Evolutionary conservation across 2,329 filamentous ascomycete species (phyloP), one percentile per base, ranked within the genome.

Genomic region (Aureobasidium namibiae): DNA sequence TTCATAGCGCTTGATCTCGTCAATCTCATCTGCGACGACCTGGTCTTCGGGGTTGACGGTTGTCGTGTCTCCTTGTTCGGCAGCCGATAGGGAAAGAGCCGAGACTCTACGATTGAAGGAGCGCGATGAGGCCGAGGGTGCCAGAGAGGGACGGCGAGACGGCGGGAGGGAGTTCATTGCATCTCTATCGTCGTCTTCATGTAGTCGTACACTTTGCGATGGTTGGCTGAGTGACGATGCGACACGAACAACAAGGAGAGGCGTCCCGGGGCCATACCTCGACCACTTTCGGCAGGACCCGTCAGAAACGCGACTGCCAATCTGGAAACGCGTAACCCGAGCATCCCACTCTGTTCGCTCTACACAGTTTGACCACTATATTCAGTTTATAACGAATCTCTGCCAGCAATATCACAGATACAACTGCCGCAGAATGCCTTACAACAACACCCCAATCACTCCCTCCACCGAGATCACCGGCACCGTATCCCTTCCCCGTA

Each of bases 1-100:
- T 82, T 84, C 94, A 76, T 99, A 99, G 76, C 92, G 84, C 76
- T 96, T 96, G 72, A 99, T 97, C 78, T 96, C 88, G 26, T 89
- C 92, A 70, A 99, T 96, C 76, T 99, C 94, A 70, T 97, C 92
- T 62, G 91, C 88, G 65, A 95, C 90, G 63, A 87, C 84, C 62
- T 86, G 82, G 67, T 89, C 83, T 59, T 80, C 83, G 29, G 78
- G 78, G 11, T 78, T 75, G 50, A 78, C 76, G 61, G 75, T 75
- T 18, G 75, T 75, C 61, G 78, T 75, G 61, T 86, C 81, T 62
- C 84, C 85, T 63, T 79, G 80, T 71, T 90, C 87, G 34, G 63
- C 61, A 23, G 78, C 80, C 58, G 85, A 87, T 60, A 89, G 78
- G 58, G 85, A 87, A 59, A 89, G 78, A 36, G 84, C 83, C 61